phyloP scores from a whole-genome alignment of 768 basidiomycete species.

The Termitomyces sp. region DNA sequence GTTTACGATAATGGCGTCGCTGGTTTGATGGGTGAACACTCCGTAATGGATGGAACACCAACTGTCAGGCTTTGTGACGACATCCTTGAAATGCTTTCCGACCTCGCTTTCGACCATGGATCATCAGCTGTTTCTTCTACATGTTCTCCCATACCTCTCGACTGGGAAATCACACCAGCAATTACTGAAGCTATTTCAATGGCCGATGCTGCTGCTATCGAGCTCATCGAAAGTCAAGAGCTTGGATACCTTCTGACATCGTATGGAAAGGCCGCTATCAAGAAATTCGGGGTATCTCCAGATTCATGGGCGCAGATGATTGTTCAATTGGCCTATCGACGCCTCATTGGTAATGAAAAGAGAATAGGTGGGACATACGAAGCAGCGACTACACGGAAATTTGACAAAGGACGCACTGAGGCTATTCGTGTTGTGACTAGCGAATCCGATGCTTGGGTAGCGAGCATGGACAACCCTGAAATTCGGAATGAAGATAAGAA shows the following conservation, averaged over 20 bases:
- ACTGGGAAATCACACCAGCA: conserved; percentile 53
- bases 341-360: conserved; percentile 51
- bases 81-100: conserved; percentile 53
- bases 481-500: conserved; percentile 39
- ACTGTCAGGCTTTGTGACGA: conserved; percentile 69
- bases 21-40: conserved; percentile 92
- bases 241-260: conserved; percentile 57
- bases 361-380: conserved; percentile 85
- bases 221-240: conserved; percentile 58
- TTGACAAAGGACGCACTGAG: conserved; percentile 88
- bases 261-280: conserved; percentile 86
- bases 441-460: conserved; percentile 76
- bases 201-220: conserved; percentile 50
- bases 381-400: conserved; percentile 86
- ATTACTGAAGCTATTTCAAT: conserved; percentile 45
- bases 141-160: conserved; percentile 44
- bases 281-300: conserved; percentile 83
- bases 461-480: conserved; percentile 57
- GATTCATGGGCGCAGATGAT: conserved; percentile 95
- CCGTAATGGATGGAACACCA: conserved; percentile 87
- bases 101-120: conserved; percentile 63
- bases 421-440: conserved; percentile 81
- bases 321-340: conserved; percentile 82
- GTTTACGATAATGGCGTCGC: conserved; percentile 78
- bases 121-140: conserved; percentile 17